Evolutionary conservation across 2,329 filamentous ascomycete species (phyloP).

Genomic region (Clarireedia monteithiana): DNA sequence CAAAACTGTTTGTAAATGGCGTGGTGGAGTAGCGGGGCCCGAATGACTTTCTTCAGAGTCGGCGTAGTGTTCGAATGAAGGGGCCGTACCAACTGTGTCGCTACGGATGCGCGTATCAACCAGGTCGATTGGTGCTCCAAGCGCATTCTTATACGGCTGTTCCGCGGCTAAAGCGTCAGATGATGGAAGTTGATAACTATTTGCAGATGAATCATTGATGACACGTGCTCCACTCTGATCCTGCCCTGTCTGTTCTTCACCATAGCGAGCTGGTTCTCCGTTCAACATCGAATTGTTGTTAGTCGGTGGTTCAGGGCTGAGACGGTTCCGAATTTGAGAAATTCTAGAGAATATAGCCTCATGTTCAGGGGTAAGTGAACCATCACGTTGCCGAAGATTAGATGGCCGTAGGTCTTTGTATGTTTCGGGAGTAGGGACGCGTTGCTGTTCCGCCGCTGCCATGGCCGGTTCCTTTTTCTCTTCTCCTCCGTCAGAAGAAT

Average conservation of each 20-base stretch:
- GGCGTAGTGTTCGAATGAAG: conserved; percentile 20
- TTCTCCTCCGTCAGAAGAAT: background rate
- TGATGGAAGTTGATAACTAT: background rate
- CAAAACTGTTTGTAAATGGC: background rate
- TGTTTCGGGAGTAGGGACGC: background rate
- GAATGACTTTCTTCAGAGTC: conserved; percentile 15
- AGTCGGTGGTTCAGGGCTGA: background rate
- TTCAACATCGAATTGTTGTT: background rate
- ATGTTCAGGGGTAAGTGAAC: conserved; percentile 4
- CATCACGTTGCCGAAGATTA: background rate
- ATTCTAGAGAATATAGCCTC: conserved; percentile 8
- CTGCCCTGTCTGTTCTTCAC: background rate
- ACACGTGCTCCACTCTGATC: background rate
- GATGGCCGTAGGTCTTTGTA: background rate
- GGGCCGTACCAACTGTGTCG: conserved; percentile 22
- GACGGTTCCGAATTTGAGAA: background rate
- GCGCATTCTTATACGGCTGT: background rate
- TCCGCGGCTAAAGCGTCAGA: background rate
- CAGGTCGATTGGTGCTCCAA: background rate
- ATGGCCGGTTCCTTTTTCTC: background rate
- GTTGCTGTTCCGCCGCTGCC: background rate
- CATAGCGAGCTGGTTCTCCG: background rate
- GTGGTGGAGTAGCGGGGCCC: conserved; percentile 2
- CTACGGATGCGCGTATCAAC: background rate
- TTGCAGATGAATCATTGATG: background rate